These are phyloP conservation scores for Cornus florida DNA, from an alignment of 148 eudicot genomes.

Conservation along the genomic window DNA sequence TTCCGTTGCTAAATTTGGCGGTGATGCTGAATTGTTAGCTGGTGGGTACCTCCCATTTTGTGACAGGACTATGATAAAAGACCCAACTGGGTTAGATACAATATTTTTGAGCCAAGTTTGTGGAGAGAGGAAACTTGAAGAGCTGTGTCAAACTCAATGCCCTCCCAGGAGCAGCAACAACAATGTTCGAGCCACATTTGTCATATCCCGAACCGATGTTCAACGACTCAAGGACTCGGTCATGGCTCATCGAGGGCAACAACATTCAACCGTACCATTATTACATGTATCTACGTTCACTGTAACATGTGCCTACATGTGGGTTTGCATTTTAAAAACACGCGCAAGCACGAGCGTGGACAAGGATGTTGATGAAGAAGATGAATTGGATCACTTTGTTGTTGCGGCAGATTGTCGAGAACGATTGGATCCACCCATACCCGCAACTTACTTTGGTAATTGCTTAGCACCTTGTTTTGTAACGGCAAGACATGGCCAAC, in stretches of 20 bases:
- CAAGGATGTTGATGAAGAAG: background rate
- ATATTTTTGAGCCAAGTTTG: background rate
- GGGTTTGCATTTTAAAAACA: background rate
- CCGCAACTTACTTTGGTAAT: background rate
- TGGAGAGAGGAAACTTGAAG: background rate
- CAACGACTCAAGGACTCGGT: background rate
- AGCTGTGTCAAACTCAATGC: background rate
- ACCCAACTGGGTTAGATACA: background rate
- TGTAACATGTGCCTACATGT: background rate
- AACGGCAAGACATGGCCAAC: background rate
- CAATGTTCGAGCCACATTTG: background rate
- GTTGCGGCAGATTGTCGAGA: background rate
- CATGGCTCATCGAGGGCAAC: background rate
- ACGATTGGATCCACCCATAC: background rate
- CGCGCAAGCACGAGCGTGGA: background rate
- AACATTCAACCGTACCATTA: background rate
- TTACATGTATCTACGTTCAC: background rate
- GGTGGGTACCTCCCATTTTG: background rate
- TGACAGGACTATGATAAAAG: background rate
- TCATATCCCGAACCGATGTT: background rate
- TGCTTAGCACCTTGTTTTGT: background rate
- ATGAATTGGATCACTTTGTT: background rate
- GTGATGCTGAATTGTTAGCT: background rate
- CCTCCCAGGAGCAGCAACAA: background rate
- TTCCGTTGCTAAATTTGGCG: background rate